A percentile compares a stretch with the other conserved stretches of the same genome.
phyloP scores from a whole-genome alignment of 768 basidiomycete species.

The Phlebiopsis flavidoalba region DNA sequence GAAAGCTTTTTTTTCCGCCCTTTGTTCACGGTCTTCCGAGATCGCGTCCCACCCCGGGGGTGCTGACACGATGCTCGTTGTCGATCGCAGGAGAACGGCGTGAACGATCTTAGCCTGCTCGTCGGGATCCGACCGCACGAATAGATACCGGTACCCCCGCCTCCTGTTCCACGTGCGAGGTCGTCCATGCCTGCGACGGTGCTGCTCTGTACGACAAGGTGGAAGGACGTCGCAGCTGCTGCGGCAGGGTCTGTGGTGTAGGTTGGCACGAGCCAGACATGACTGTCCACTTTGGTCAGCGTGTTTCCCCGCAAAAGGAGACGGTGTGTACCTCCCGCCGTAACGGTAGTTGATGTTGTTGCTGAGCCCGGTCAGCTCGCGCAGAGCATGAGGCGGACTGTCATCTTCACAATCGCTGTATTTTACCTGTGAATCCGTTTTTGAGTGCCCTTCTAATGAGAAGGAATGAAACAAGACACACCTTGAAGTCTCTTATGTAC shows the following conservation, averaged over 20 bases:
- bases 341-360: conserved; percentile 4
- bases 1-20: neutral
- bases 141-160: conserved; percentile 1
- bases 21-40: conserved; percentile 3
- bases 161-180: conserved; percentile 4
- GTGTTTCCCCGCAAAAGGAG: neutral
- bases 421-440: neutral
- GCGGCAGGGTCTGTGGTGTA: conserved; percentile 1
- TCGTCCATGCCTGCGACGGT: conserved; percentile 4
- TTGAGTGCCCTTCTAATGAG: neutral
- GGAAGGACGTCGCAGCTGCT: conserved; percentile 4
- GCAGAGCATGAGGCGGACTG: conserved; percentile 3
- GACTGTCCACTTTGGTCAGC: neutral
- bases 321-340: conserved; percentile 1
- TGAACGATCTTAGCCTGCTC: neutral
- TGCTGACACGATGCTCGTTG: neutral
- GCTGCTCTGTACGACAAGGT: neutral
- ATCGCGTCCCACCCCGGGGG: conserved; percentile 6
- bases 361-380: conserved; percentile 1
- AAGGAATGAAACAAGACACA: neutral
- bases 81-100: neutral
- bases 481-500: conserved; percentile 4
- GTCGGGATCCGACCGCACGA: neutral
- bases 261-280: conserved; percentile 8
- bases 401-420: conserved; percentile 1